These are phyloP conservation scores for Lobosporangium transversale DNA, from an alignment of 192 early-diverging fungal species.

Conservation along the genomic window DNA sequence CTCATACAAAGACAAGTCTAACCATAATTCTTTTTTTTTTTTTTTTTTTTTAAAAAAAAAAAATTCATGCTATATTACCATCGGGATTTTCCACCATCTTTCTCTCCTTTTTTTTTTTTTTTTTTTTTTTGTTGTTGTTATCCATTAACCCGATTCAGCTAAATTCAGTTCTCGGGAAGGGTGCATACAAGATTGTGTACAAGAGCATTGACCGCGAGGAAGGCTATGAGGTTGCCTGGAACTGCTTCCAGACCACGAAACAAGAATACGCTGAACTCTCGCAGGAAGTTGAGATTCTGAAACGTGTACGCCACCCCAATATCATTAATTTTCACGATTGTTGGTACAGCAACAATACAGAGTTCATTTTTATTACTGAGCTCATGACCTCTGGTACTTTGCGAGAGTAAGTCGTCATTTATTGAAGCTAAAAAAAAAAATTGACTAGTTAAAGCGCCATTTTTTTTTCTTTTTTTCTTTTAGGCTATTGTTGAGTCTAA, in stretches of 20 bases:
- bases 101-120: not conserved
- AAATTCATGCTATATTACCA: not conserved
- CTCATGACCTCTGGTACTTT: constrained; percentile 89
- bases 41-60: not conserved
- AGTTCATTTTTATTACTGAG: constrained; percentile 86
- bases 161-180: constrained; percentile 76
- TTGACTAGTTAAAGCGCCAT: too few species aligned
- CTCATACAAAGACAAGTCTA: constrained; percentile 30
- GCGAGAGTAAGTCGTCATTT: constrained; percentile 64
- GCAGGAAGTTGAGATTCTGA: constrained; percentile 82
- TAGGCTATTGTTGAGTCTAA: too few species aligned
- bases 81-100: too few species aligned
- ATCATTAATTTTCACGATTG: constrained; percentile 84
- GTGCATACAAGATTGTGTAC: constrained; percentile 90
- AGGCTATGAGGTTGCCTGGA: constrained; percentile 93
- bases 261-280: constrained; percentile 76
- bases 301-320: constrained; percentile 82
- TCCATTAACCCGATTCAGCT: constrained; percentile 28
- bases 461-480: too few species aligned
- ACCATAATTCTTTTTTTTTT: constrained; percentile 11
- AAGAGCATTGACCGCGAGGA: constrained; percentile 89
- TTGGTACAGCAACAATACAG: constrained; percentile 77
- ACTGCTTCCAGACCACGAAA: constrained; percentile 82
- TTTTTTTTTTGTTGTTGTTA: not conserved
- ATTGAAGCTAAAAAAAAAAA: not conserved